Percentiles rank a stretch among this genome's conserved stretches.
These are phyloP conservation scores for Trapa bicornis DNA, from an alignment of 345 rosid species.

Conservation along the genomic window DNA sequence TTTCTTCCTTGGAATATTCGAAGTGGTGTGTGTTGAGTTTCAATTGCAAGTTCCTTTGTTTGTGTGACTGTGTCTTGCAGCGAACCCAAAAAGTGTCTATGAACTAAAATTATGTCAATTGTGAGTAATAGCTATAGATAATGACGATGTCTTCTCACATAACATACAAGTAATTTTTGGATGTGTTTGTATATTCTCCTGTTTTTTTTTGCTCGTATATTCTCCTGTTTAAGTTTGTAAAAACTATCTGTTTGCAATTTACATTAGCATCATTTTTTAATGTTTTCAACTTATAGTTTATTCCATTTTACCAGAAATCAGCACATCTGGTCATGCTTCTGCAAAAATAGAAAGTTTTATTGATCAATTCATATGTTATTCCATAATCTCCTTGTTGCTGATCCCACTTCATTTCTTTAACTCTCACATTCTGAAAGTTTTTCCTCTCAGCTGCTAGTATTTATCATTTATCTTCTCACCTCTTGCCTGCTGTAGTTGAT, in stretches of 20 bases:
- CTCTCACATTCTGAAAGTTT: not conserved
- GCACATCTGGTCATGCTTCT: no score
- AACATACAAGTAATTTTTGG: no score
- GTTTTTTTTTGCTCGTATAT: not conserved
- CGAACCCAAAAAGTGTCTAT: no score
- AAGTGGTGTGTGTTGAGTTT: no score
- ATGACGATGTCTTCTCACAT: not conserved
- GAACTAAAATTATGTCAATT: no score
- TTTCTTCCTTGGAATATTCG: no score
- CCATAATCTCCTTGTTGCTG: not conserved
- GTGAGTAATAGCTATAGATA: no score
- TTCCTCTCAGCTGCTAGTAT: not conserved
- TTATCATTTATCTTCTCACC: not conserved
- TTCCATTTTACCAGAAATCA: no score
- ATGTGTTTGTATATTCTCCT: no score
- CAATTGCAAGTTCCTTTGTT: no score
- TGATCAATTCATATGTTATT: not conserved
- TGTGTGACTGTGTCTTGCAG: no score
- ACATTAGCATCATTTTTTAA: not conserved
- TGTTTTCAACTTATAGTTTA: not conserved
- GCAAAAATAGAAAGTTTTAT: no score
- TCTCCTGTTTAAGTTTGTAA: not conserved
- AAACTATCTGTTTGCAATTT: not conserved
- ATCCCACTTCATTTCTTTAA: not conserved
- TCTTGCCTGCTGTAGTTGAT: constrained; percentile 41